Evolutionary conservation across 345 rosid species (phyloP), one percentile per base, ranked within the genome.

Genomic region (Limnanthes douglasii): DNA sequence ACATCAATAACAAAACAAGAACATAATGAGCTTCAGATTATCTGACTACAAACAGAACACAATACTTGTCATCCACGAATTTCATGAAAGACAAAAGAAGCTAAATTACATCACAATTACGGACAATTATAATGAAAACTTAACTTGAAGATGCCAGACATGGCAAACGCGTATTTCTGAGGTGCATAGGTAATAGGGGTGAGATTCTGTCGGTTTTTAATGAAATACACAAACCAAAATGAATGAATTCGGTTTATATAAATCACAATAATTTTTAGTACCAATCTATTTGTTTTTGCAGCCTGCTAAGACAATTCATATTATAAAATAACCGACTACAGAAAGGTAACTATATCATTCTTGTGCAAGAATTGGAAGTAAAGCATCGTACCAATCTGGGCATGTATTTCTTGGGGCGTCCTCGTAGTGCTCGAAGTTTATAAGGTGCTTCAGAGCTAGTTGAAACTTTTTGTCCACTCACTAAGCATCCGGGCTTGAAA

Each of bases 401-500:
- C 30, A 20, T 12, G 22, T 6, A 12, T 23, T 19, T 18, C 12
- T 29, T 21, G n/a, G n/a, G n/a, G n/a, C n/a, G n/a, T n/a, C n/a
- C n/a, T n/a, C n/a, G n/a, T n/a, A n/a, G n/a, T n/a, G n/a, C n/a
- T n/a, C n/a, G n/a, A n/a, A n/a, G n/a, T 3, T 11, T 3, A 31
- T 5, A 8, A n/a, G n/a, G n/a, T n/a, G n/a, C n/a, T n/a, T n/a
- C 31, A 9, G 11, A 15, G 13, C 6, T 11, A 11, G 37, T 22
- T 8, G 13, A 22, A 29, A 3, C 23, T 15, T 7, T 15, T 2
- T 35, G 47, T 32, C 38, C 40, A 32, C 27, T 18, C 19, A 44
- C 21, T 11, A 38, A 13, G 46, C 15, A 26, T 39, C 21, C 36
- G 6, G 48, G 43, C 37, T 37, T 40, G 46, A 50, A 25, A 12